Evolutionary conservation across 2,329 filamentous ascomycete genomes (phyloP).

Genomic region (Berkeleyomyces basicola): DNA sequence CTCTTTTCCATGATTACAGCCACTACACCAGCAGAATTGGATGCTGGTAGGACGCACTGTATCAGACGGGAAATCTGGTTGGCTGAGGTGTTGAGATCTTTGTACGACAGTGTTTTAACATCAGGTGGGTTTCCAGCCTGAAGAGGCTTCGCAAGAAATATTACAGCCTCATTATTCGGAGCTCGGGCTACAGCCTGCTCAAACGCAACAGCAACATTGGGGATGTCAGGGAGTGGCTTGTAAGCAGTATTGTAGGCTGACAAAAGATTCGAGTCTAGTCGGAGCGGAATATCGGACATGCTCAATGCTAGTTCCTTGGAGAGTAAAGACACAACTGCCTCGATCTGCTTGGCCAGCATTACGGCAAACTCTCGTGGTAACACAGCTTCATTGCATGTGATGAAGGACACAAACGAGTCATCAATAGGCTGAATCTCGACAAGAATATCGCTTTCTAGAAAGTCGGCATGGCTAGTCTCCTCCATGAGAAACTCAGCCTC

Average conservation of each 20-base stretch:
- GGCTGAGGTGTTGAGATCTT: conserved; percentile 42
- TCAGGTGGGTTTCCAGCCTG: conserved; percentile 13
- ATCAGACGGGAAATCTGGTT: conserved; percentile 40
- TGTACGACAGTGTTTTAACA: conserved; percentile 40
- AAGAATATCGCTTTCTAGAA: conserved; percentile 58
- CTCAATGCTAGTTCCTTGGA: conserved; percentile 17
- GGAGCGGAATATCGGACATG: not conserved
- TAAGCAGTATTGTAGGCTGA: conserved; percentile 34
- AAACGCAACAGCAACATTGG: conserved; percentile 36
- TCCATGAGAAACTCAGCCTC: conserved; percentile 26
- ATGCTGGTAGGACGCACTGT: not conserved
- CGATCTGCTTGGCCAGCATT: conserved; percentile 44
- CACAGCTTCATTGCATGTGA: conserved; percentile 30
- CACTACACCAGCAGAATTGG: conserved; percentile 23
- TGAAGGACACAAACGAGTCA: conserved; percentile 25
- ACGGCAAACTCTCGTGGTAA: conserved; percentile 40
- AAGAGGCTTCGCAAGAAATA: conserved; percentile 36
- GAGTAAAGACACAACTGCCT: conserved; percentile 27
- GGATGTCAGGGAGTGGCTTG: conserved; percentile 20
- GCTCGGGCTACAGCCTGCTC: conserved; percentile 31
- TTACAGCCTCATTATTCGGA: conserved; percentile 43
- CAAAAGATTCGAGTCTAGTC: conserved; percentile 21
- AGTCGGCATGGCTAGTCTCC: conserved; percentile 47
- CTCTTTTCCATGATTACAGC: conserved; percentile 68
- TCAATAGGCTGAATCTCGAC: conserved; percentile 55